These are phyloP conservation scores for Magnusiomyces ingens DNA, from an alignment of 1,139 yeast species.

Conservation along the genomic window DNA sequence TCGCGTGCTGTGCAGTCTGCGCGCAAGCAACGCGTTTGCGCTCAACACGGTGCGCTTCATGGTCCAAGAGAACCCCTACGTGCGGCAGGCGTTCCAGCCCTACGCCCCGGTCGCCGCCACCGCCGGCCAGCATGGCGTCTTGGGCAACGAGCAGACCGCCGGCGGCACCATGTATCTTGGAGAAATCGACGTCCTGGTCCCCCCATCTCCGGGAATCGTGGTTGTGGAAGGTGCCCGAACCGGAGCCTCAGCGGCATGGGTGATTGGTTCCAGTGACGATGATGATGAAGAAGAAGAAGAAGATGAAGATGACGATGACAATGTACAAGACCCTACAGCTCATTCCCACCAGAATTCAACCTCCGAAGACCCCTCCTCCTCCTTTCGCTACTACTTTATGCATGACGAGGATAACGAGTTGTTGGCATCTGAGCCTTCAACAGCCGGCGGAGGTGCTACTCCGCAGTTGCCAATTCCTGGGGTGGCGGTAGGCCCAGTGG, in stretches of 20 bases:
- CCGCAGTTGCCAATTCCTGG: too few species aligned
- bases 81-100: slow-evolving; percentile 12
- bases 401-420: too few species aligned
- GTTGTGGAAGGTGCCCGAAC: not conserved
- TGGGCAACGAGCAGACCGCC: not conserved
- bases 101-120: slow-evolving; percentile 11
- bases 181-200: slow-evolving; percentile 9
- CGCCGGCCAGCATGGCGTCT: slow-evolving; percentile 10
- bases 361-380: not conserved
- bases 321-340: not conserved
- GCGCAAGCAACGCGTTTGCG: slow-evolving; percentile 20
- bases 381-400: too few species aligned
- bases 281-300: not conserved
- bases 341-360: not conserved
- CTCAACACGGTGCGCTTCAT: slow-evolving; percentile 22
- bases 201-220: slow-evolving; percentile 1
- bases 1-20: slow-evolving; percentile 22
- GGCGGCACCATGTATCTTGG: slow-evolving; percentile 13
- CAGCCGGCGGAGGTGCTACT: too few species aligned
- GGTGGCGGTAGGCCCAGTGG: too few species aligned
- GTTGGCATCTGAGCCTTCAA: too few species aligned
- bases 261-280: not conserved
- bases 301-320: not conserved
- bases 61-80: slow-evolving; percentile 12
- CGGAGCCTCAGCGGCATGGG: too few species aligned